Evolutionary conservation across 208 protist species (phyloP).

Genomic region (Tritrichomonas musculus): DNA sequence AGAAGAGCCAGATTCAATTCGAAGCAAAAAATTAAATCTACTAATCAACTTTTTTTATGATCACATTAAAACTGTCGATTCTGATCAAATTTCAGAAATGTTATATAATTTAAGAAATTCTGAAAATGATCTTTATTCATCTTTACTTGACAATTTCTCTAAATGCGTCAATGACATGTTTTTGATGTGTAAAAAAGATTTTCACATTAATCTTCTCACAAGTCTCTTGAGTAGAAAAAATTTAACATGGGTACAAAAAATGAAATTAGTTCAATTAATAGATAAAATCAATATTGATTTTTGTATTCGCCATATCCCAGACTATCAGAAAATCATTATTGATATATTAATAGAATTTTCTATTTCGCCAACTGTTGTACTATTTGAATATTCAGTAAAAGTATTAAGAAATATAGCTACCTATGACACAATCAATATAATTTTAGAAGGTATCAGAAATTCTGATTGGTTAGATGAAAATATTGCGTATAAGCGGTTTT

Average conservation of each 20-base stretch:
- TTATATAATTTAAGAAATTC: neutral
- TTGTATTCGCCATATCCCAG: neutral
- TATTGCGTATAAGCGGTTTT: neutral
- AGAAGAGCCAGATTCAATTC: neutral
- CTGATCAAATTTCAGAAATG: neutral
- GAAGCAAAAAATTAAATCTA: neutral
- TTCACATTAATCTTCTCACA: neutral
- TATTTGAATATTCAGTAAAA: neutral
- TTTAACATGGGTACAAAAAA: neutral
- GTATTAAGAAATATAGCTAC: neutral
- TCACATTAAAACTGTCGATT: neutral
- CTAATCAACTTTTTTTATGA: neutral
- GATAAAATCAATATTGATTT: neutral
- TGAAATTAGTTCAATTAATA: neutral
- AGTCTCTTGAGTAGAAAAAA: neutral
- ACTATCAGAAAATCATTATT: neutral
- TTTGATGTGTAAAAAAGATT: neutral
- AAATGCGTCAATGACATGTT: neutral
- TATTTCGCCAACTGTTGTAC: neutral
- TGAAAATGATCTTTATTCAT: neutral
- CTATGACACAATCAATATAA: neutral
- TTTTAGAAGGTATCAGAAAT: neutral
- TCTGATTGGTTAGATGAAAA: neutral
- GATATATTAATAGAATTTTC: neutral
- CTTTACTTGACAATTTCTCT: neutral